Conservation (phyloP, 441 rosid genomes). For the Lepidium campestre region DNA sequence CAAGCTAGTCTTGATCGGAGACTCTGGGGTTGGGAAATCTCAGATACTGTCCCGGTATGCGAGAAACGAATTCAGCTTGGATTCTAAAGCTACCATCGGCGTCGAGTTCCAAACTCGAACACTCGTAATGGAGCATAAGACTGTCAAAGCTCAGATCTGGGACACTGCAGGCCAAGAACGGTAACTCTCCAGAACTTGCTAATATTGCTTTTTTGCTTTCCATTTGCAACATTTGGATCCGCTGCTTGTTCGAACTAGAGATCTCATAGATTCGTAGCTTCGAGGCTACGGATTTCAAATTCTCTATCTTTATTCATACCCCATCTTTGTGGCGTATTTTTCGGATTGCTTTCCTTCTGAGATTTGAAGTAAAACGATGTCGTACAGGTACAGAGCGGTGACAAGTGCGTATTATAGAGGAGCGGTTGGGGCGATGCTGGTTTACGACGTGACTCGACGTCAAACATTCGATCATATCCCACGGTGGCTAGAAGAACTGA, state of each 20-base stretch:
- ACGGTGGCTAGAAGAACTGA: slow-evolving; percentile 39
- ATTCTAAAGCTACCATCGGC: slow-evolving; percentile 62
- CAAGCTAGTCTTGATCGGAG: slow-evolving; percentile 61
- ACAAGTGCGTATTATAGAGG: slow-evolving; percentile 50
- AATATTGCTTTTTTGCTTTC: neutral
- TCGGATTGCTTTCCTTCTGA: neutral
- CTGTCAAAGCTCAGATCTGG: slow-evolving; percentile 75
- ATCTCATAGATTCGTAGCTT: neutral
- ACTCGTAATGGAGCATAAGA: slow-evolving; percentile 44
- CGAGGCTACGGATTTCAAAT: neutral
- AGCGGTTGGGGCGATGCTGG: slow-evolving; percentile 48
- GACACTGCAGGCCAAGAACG: slow-evolving; percentile 69
- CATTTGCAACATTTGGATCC: neutral
- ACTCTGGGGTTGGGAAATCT: slow-evolving; percentile 59
- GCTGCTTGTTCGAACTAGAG: neutral
- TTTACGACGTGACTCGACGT: slow-evolving; percentile 37
- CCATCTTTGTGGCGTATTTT: neutral
- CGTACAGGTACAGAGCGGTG: slow-evolving; percentile 38
- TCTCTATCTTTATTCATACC: no score
- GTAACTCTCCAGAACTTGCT: slow-evolving; percentile 20
- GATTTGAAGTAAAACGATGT: slow-evolving; percentile 9
- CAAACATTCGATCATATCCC: slow-evolving; percentile 40
- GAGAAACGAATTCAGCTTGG: slow-evolving; percentile 53
- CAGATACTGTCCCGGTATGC: slow-evolving; percentile 58
- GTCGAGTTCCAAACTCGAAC: slow-evolving; percentile 67